These are phyloP conservation scores for Cynanchum wilfordii DNA, from an alignment of 257 asterid species.

Conservation along the genomic window DNA sequence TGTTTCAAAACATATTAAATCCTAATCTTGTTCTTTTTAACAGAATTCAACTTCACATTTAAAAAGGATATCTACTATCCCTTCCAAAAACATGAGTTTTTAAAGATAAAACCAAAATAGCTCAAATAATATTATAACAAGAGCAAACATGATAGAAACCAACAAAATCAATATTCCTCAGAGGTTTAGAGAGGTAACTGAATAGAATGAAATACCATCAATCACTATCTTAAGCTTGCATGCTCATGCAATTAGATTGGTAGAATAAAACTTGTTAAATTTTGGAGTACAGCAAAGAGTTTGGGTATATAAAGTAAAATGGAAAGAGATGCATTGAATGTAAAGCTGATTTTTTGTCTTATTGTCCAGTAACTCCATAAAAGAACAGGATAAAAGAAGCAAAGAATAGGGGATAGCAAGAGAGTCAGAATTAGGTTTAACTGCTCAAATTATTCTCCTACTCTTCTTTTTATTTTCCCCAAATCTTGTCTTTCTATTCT, in stretches of 20 bases:
- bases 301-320: too few species aligned
- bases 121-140: background rate
- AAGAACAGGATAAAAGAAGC: too few species aligned
- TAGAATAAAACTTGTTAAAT: background rate
- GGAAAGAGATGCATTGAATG: too few species aligned
- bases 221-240: background rate
- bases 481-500: background rate
- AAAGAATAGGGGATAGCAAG: too few species aligned
- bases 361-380: too few species aligned
- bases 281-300: background rate
- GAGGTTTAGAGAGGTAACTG: background rate
- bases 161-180: background rate
- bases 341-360: too few species aligned
- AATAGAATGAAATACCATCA: background rate
- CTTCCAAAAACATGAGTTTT: background rate
- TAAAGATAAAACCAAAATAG: background rate
- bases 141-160: background rate
- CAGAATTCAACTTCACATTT: background rate
- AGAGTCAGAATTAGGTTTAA: too few species aligned
- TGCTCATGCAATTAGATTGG: background rate
- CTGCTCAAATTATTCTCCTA: too few species aligned
- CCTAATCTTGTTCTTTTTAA: background rate
- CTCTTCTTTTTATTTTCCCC: too few species aligned
- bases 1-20: background rate
- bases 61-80: background rate